phyloP scores from a whole-genome alignment of 148 eudicot species.

The Dysphania ambrosioides region DNA sequence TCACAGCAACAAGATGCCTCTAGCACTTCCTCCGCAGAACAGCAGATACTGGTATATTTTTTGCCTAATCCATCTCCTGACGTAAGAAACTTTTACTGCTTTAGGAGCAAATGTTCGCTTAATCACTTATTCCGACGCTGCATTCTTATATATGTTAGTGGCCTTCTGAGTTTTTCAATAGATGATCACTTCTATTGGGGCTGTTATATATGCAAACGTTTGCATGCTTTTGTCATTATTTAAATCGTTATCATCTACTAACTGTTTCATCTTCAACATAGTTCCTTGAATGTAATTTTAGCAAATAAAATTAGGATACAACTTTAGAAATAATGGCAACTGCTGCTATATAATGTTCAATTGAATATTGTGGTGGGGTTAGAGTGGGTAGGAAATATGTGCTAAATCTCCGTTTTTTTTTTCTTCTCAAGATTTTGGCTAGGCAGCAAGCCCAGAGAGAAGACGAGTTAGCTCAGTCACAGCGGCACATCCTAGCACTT shows the following conservation, averaged over 20 bases:
- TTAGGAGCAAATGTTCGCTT: neutral
- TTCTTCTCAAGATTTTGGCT: conserved; percentile 64
- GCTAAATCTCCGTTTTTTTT: conserved; percentile 8
- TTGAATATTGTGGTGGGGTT: neutral
- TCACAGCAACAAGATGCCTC: conserved; percentile 55
- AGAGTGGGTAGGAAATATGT: neutral
- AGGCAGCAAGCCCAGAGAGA: conserved; percentile 99
- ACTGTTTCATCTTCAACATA: neutral
- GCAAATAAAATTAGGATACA: neutral
- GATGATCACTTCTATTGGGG: neutral
- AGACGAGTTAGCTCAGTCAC: conserved; percentile 96
- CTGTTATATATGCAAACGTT: neutral
- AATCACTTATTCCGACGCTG: neutral
- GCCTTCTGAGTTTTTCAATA: neutral
- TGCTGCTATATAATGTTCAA: neutral
- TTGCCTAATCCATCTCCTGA: neutral
- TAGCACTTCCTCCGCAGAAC: conserved; percentile 70
- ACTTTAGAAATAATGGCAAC: neutral
- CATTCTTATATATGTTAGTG: neutral
- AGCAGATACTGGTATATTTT: conserved; percentile 81
- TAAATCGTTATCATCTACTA: neutral
- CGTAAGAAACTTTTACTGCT: neutral
- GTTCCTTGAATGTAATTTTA: neutral
- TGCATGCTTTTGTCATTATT: conserved; percentile 4
- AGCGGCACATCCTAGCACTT: conserved; percentile 97